These are phyloP conservation scores for Fusarium tricinctum DNA, from an alignment of 2,329 filamentous ascomycete genomes.

Conservation along the genomic window DNA sequence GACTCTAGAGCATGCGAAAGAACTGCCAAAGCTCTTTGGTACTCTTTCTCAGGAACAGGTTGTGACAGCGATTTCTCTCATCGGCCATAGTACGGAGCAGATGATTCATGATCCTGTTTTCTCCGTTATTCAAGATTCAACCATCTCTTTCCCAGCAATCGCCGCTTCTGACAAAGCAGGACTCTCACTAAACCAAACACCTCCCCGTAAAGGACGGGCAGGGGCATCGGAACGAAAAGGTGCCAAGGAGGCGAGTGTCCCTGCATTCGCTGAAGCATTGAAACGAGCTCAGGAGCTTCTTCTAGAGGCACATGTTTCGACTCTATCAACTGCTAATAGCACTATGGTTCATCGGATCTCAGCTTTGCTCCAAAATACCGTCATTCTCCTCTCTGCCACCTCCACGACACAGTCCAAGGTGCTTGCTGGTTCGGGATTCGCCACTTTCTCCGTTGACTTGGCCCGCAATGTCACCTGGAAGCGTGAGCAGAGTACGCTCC, in stretches of 20 bases:
- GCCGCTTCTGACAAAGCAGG: slow-evolving; percentile 59
- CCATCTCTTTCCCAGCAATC: slow-evolving; percentile 85
- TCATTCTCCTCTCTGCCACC: slow-evolving; percentile 75
- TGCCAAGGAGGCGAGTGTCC: slow-evolving; percentile 51
- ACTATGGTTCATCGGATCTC: slow-evolving; percentile 74
- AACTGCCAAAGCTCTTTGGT: slow-evolving; percentile 58
- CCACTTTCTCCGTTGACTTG: slow-evolving; percentile 75
- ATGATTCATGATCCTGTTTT: slow-evolving; percentile 87
- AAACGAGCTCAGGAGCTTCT: slow-evolving; percentile 76
- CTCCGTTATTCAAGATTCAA: slow-evolving; percentile 92
- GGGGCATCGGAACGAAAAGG: slow-evolving; percentile 46
- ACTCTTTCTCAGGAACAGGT: slow-evolving; percentile 67
- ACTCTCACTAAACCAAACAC: slow-evolving; percentile 55
- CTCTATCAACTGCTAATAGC: slow-evolving; percentile 68
- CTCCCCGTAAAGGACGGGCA: slow-evolving; percentile 52
- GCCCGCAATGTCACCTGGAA: slow-evolving; percentile 77
- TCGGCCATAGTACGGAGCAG: slow-evolving; percentile 77
- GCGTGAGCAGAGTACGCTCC: slow-evolving; percentile 72
- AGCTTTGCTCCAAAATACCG: slow-evolving; percentile 73
- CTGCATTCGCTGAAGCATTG: slow-evolving; percentile 70
- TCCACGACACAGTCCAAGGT: slow-evolving; percentile 62
- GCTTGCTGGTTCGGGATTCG: slow-evolving; percentile 67
- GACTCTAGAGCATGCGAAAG: slow-evolving; percentile 66
- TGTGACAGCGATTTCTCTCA: slow-evolving; percentile 75
- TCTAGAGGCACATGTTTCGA: slow-evolving; percentile 72